phyloP scores from a whole-genome alignment of 495 filamentous ascomycete species.

The Pseudevernia furfuracea region DNA sequence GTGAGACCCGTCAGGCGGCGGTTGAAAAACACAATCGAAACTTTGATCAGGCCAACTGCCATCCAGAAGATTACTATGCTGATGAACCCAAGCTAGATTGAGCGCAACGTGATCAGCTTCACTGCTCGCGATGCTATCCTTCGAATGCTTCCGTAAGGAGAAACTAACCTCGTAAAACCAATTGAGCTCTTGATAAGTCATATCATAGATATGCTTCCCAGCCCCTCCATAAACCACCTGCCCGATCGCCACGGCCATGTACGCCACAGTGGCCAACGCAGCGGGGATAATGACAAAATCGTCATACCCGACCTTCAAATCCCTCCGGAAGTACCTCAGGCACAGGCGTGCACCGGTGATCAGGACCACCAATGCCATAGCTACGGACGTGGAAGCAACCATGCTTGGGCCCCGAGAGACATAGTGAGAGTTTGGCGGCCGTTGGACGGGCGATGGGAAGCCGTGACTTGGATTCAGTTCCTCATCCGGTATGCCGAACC shows the following conservation, averaged over 20 bases:
- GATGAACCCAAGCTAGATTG: constrained; percentile 7
- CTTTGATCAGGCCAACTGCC: constrained; percentile 25
- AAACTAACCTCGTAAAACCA: constrained; percentile 12
- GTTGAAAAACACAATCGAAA: constrained; percentile 27
- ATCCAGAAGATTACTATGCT: constrained; percentile 21
- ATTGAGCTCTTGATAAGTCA: constrained; percentile 23
- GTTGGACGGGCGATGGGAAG: constrained; percentile 3
- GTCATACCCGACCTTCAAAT: constrained; percentile 6
- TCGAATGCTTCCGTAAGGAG: neutral
- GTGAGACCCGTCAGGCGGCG: constrained; percentile 26
- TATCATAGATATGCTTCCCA: constrained; percentile 25
- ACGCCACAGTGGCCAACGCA: neutral
- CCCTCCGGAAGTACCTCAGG: constrained; percentile 14
- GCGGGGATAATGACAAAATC: constrained; percentile 18
- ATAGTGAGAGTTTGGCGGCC: constrained; percentile 6
- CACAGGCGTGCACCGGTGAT: constrained; percentile 16
- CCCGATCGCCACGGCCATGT: constrained; percentile 7
- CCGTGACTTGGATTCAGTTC: constrained; percentile 10
- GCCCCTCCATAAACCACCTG: constrained; percentile 20
- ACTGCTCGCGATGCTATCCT: neutral
- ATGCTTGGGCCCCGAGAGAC: neutral
- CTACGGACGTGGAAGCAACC: constrained; percentile 5
- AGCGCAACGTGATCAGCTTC: neutral
- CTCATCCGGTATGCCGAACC: neutral
- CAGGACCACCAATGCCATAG: constrained; percentile 11